Evolutionary conservation across 83 land plant species (phyloP).

Genomic region (Diphasiastrum complanatum): DNA sequence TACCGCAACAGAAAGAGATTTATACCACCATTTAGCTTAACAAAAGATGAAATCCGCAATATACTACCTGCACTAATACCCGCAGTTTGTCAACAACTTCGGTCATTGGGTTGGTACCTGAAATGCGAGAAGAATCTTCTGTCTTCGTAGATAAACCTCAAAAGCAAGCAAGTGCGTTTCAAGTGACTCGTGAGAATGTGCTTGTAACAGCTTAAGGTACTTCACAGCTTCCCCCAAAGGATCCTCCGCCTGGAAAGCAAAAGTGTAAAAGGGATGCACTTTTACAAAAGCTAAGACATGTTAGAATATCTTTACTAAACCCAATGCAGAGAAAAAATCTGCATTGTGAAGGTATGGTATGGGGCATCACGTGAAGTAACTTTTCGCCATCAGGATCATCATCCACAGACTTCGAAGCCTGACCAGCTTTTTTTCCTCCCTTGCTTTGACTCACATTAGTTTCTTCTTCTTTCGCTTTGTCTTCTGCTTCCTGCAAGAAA

Average conservation of each 20-base stretch:
- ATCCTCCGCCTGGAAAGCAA: slow-evolving; percentile 66
- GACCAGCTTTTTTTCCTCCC: slow-evolving; percentile 56
- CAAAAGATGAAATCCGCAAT: neutral
- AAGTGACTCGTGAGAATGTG: slow-evolving; percentile 55
- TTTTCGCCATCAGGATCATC: slow-evolving; percentile 94
- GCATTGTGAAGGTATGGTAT: neutral
- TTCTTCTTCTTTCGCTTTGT: slow-evolving; percentile 70
- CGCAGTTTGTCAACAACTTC: neutral
- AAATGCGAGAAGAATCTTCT: slow-evolving; percentile 78
- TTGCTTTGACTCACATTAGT: slow-evolving; percentile 39
- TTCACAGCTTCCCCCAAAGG: slow-evolving; percentile 86
- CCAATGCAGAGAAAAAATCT: neutral
- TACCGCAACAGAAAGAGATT: neutral
- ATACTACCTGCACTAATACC: neutral
- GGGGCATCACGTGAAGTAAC: slow-evolving; percentile 55
- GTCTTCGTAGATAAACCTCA: slow-evolving; percentile 82
- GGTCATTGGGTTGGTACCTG: slow-evolving; percentile 46
- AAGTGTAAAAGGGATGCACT: neutral
- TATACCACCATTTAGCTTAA: neutral
- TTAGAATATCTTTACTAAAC: neutral
- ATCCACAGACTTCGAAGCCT: slow-evolving; percentile 64
- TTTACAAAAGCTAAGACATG: neutral
- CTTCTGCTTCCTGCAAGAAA: slow-evolving; percentile 89
- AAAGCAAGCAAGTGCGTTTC: slow-evolving; percentile 94
- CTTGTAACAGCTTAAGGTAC: slow-evolving; percentile 83